Evolutionary conservation across 2,329 filamentous ascomycete species (phyloP).

Genomic region (Fusarium robinianum): DNA sequence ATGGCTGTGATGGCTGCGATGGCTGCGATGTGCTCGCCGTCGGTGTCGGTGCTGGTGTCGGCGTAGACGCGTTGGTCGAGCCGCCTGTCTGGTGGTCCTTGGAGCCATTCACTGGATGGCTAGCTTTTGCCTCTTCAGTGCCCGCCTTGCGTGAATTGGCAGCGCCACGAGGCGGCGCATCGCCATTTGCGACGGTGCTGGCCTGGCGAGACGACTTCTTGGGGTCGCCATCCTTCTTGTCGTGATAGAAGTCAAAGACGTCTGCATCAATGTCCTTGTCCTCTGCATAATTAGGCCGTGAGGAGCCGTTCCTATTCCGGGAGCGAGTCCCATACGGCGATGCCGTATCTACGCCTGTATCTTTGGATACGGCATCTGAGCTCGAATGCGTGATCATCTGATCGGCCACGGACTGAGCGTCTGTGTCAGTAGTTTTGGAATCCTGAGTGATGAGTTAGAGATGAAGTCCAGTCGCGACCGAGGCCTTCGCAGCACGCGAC

Average conservation of each 20-base stretch:
- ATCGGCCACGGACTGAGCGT: slow-evolving; percentile 41
- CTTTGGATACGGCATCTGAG: slow-evolving; percentile 54
- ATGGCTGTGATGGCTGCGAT: slow-evolving; percentile 52
- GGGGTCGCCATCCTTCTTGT: slow-evolving; percentile 58
- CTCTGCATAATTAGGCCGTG: slow-evolving; percentile 93
- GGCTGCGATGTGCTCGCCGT: too few species aligned
- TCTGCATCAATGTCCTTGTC: slow-evolving; percentile 90
- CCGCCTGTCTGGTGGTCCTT: slow-evolving; percentile 42
- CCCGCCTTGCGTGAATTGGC: slow-evolving; percentile 49
- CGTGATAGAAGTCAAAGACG: slow-evolving; percentile 68
- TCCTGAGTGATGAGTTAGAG: slow-evolving; percentile 40
- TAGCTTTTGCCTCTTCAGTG: slow-evolving; percentile 47
- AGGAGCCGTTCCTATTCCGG: slow-evolving; percentile 79
- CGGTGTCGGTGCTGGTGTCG: too few species aligned
- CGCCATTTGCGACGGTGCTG: slow-evolving; percentile 45
- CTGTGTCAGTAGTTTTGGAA: slow-evolving; percentile 42
- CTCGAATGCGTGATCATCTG: slow-evolving; percentile 55
- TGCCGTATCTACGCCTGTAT: slow-evolving; percentile 56
- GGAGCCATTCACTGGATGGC: slow-evolving; percentile 41
- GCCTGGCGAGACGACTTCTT: slow-evolving; percentile 61
- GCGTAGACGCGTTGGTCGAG: slow-evolving; percentile 36
- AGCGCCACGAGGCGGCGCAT: slow-evolving; percentile 40
- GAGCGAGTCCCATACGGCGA: slow-evolving; percentile 91
- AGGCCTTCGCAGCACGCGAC: slow-evolving; percentile 20
- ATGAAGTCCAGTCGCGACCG: slow-evolving; percentile 28